Base-by-base conservation (phyloP, 2,329 filamentous ascomycete species). In the Alternaria incomplexa region DNA sequence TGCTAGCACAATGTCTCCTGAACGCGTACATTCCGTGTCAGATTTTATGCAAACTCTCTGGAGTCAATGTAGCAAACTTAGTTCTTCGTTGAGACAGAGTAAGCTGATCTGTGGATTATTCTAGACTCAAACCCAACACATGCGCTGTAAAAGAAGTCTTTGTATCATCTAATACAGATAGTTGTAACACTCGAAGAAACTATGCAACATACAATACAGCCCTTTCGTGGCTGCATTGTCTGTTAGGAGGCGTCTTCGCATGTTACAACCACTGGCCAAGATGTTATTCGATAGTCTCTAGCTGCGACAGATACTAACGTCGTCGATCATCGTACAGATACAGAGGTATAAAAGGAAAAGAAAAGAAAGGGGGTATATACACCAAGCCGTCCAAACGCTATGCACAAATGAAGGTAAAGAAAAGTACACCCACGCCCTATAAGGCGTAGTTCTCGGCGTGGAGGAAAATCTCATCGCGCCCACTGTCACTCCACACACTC, bases 361-460 rank as follows among this genome's bases (percentile, higher is more conserved):
- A 54, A 65, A 58, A 53, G 58, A 66, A 65, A 59, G 47, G 60
- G 65, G 64, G 64, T 71, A 70, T 69, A 69, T 65, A 65, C 67
- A 69, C 40, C 58, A 58, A 67, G 43, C 65, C 64, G 48, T 54
- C 58, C 62, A 62, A 40, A 69, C 69, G 70, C 72, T 75, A 76
- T 76, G 72, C 72, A 74, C 73, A 74, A 58, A 58, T 51, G 43
- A 55, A 59, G 48, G 58, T 25, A 63, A 40, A 61, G 30, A 15
- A 62, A 53, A 28, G 46, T 13, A 56, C 56, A 56, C 46, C 44
- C 46, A 50, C 56, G 52, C 50, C 15, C 85, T 80, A 97, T 65
- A 97, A 84, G 55, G 93, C 92, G 82, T 97, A 97, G 79, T 97
- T 97, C 84, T 98, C 95, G 4, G 94, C 92, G 83, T 97, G 95